These are phyloP conservation scores for Kingdonia uniflora DNA, from an alignment of 164 flowering plant genomes.

Conservation along the genomic window DNA sequence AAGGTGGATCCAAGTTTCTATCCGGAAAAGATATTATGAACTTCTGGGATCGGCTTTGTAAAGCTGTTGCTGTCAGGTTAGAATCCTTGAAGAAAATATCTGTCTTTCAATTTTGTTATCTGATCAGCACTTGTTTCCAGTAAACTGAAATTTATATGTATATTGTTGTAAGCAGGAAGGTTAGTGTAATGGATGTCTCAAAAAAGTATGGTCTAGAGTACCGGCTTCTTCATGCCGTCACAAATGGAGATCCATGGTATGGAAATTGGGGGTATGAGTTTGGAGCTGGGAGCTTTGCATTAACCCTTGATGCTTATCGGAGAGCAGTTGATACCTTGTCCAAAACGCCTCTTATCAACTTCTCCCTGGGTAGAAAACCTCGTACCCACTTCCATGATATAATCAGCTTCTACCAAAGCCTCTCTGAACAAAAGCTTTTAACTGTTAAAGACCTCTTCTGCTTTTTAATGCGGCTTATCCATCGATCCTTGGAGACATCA, in stretches of 20 bases:
- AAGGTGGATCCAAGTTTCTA: slow-evolving; percentile 71
- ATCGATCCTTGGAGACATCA: slow-evolving; percentile 18
- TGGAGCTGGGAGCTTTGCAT: slow-evolving; percentile 70
- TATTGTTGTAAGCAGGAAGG: slow-evolving; percentile 34
- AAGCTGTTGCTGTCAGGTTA: slow-evolving; percentile 62
- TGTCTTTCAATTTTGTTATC: background rate
- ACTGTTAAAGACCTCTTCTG: slow-evolving; percentile 48
- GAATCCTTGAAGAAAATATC: slow-evolving; percentile 1
- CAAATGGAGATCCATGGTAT: slow-evolving; percentile 69
- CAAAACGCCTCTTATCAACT: slow-evolving; percentile 29
- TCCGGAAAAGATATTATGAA: slow-evolving; percentile 76
- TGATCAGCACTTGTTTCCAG: background rate
- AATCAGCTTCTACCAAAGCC: slow-evolving; percentile 51
- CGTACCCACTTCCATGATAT: slow-evolving; percentile 36
- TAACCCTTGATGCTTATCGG: slow-evolving; percentile 41
- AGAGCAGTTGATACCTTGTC: slow-evolving; percentile 48
- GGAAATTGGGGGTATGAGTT: slow-evolving; percentile 83
- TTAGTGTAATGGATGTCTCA: slow-evolving; percentile 87
- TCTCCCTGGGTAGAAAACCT: slow-evolving; percentile 33
- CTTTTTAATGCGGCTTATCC: slow-evolving; percentile 40
- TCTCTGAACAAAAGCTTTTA: slow-evolving; percentile 39
- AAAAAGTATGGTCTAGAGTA: slow-evolving; percentile 70
- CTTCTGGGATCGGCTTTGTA: slow-evolving; percentile 86
- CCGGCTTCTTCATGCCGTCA: slow-evolving; percentile 65
- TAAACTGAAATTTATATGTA: background rate